Evolutionary conservation across 306 rosid species (phyloP).

Genomic region (Mimosa bimucronata): DNA sequence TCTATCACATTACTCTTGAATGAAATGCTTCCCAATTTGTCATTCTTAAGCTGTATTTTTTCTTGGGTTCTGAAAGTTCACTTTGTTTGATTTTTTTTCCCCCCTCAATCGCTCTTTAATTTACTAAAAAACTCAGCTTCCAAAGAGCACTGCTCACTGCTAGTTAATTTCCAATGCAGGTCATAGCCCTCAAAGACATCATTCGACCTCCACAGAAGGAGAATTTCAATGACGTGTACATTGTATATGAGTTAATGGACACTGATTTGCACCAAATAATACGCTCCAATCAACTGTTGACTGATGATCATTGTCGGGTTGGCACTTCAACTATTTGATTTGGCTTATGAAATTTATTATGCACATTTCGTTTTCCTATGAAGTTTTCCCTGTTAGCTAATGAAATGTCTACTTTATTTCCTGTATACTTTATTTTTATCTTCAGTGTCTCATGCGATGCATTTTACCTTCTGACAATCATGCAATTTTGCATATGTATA

Average conservation of each 20-base stretch:
- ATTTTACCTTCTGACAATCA: background rate
- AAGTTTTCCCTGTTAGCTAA: background rate
- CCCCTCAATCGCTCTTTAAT: background rate
- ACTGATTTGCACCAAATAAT: conserved; percentile 94
- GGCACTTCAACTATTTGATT: conserved; percentile 35
- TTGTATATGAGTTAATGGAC: conserved; percentile 89
- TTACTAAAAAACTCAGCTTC: background rate
- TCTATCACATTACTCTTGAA: background rate
- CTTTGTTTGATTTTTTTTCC: conserved; percentile 1
- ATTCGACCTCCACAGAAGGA: conserved; percentile 82
- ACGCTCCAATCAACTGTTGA: conserved; percentile 77
- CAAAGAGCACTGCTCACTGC: conserved; percentile 30
- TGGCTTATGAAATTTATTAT: conserved; percentile 34
- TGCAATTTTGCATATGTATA: background rate
- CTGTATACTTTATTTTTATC: background rate
- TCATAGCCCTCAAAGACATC: conserved; percentile 77
- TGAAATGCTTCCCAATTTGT: background rate
- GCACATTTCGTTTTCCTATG: background rate
- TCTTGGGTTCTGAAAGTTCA: conserved; percentile 21
- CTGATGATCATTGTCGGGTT: conserved; percentile 98
- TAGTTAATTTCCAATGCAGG: conserved; percentile 54
- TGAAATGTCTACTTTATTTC: background rate
- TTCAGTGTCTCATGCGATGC: background rate
- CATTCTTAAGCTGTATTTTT: background rate
- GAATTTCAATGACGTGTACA: conserved; percentile 88